Evolutionary conservation across 345 rosid species (phyloP).

Genomic region (Nephelium lappaceum): DNA sequence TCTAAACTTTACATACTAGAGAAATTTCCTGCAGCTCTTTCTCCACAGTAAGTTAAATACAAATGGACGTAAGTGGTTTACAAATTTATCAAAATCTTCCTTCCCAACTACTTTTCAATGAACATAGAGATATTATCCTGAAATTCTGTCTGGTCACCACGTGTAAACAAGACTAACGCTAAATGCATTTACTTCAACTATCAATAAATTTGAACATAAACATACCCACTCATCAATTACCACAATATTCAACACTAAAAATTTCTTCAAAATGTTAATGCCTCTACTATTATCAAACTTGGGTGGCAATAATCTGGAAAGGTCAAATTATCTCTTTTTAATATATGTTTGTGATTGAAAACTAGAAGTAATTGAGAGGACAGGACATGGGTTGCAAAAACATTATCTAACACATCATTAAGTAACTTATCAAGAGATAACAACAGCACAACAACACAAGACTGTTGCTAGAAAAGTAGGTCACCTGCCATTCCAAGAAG

Average conservation of each 20-base stretch:
- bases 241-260: neutral
- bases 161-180: too few species aligned
- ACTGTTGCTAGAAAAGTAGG: neutral
- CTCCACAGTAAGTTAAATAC: too few species aligned
- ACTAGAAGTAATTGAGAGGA: neutral
- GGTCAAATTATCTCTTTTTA: neutral
- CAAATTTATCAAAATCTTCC: too few species aligned
- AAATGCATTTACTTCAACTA: too few species aligned
- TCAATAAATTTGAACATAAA: too few species aligned
- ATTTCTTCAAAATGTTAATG: neutral
- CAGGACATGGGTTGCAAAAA: neutral
- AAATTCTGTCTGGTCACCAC: too few species aligned
- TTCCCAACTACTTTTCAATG: too few species aligned
- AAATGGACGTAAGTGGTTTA: too few species aligned
- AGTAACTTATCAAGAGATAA: neutral
- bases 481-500: conserved; percentile 41
- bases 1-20: neutral
- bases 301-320: neutral
- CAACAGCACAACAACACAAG: conserved; percentile 18
- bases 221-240: neutral
- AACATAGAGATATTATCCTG: too few species aligned
- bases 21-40: too few species aligned
- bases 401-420: neutral
- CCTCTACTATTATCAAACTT: neutral
- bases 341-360: neutral